Evolutionary conservation across 108 stramenopile genomes (phyloP), one percentile per base, ranked within the genome.

Genomic region (Phaeodactylum tricornutum): DNA sequence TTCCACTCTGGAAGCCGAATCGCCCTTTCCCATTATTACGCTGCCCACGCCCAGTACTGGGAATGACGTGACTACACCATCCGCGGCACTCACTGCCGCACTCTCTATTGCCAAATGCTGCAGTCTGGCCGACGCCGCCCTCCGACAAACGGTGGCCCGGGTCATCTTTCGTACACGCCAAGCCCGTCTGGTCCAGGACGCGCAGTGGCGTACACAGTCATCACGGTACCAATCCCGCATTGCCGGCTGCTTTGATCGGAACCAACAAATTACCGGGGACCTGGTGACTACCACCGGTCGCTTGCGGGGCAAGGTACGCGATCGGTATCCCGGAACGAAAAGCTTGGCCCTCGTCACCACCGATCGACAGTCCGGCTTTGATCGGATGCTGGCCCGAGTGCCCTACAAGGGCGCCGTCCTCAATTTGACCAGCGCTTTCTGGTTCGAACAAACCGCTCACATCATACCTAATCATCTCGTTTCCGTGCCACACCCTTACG

Each of bases 361-460:
- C 29, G 98, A 98, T 72, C 81, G 98, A 29, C 96, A 97, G 57
- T 94, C 91, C 17, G 98, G 96, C 22, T 99, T 99, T 65, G 98
- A 99, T 72, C 90, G 98, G 11, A 64, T 73, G 51, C 76, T 99
- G 36, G 93, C 96, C 14, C 43, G 55, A 20, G 94, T 99, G 6
- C 98, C 98, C 2, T 98, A 73, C 86, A 99, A 99, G 49, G 98
- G 98, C 1, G 78, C 79, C 19, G 98, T 99, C 8, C 67, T 99
- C 41, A 99, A 98, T 56, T 58, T 87, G 47, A 85, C 86, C 1
- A 82, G 85, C 38, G 81, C 83, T 2, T 98, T 86, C 63, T 99
- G 98, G 98, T 99, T 99, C 55, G 77, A 87, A 35, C 27, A 78
- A 52, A 98, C 90, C 11, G 63, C 59, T 34, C 62, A 84, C 56